Evolutionary conservation across 768 basidiomycete species (phyloP).

Genomic region (Rhizopogon vinicolor): DNA sequence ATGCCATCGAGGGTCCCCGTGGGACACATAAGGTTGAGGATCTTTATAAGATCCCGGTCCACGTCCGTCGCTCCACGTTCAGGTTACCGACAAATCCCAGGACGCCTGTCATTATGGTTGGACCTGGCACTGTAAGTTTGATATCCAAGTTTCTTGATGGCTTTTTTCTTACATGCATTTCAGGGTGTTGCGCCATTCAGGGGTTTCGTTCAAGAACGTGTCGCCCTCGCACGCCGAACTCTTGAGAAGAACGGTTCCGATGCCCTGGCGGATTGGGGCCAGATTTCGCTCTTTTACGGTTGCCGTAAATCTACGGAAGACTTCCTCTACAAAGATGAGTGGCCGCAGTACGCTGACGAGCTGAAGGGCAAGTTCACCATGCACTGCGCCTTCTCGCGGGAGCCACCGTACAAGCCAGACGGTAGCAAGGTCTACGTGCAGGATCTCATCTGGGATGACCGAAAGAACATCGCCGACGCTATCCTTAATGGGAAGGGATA

Average conservation of each 20-base stretch:
- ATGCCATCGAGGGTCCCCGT: constrained; percentile 88
- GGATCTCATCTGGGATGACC: constrained; percentile 88
- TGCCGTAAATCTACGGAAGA: constrained; percentile 88
- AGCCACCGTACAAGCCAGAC: constrained; percentile 79
- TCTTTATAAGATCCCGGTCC: constrained; percentile 83
- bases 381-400: constrained; percentile 87
- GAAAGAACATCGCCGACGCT: constrained; percentile 77
- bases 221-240: constrained; percentile 91
- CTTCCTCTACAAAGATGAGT: constrained; percentile 93
- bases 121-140: constrained; percentile 88
- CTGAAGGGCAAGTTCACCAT: constrained; percentile 90
- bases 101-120: constrained; percentile 98
- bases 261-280: constrained; percentile 93
- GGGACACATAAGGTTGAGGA: constrained; percentile 71
- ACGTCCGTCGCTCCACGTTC: constrained; percentile 96
- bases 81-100: constrained; percentile 96
- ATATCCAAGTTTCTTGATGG: background rate
- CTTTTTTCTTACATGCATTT: constrained; percentile 4
- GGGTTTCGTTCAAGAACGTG: constrained; percentile 96
- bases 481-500: constrained; percentile 96
- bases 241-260: constrained; percentile 94
- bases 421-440: constrained; percentile 99
- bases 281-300: constrained; percentile 92
- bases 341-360: constrained; percentile 83
- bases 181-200: constrained; percentile 99